A percentile compares a stretch with the other conserved stretches of the same genome.
Conservation (phyloP, 225 moss, liverwort and hornwort species). For the Asterella californica region DNA sequence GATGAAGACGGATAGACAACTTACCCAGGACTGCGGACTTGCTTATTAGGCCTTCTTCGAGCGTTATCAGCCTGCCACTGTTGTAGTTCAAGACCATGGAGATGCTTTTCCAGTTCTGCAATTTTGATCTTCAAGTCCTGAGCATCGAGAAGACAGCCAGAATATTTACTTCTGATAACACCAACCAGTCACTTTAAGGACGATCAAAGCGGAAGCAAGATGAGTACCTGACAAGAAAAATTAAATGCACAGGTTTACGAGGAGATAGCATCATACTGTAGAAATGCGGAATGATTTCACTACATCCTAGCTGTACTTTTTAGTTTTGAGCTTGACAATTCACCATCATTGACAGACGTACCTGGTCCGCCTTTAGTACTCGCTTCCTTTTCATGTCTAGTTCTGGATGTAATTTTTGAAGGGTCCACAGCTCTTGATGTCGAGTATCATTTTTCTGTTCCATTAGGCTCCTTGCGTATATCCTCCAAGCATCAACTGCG, state of each 20-base stretch:
- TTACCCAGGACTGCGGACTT: conserved; percentile 38
- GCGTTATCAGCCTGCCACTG: conserved; percentile 45
- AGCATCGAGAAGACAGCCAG: not conserved
- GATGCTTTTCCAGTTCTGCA: conserved; percentile 83
- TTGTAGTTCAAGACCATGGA: conserved; percentile 82
- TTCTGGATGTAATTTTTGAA: conserved; percentile 80
- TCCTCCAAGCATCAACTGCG: conserved; percentile 94
- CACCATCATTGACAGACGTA: conserved; percentile 22
- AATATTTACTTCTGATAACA: not conserved
- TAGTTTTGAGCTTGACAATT: not conserved
- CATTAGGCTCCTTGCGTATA: conserved; percentile 77
- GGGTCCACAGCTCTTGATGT: conserved; percentile 82
- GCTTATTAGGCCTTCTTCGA: conserved; percentile 27
- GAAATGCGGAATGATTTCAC: no score
- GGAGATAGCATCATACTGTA: no score
- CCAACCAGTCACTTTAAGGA: not conserved
- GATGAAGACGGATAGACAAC: not conserved
- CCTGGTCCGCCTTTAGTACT: conserved; percentile 85
- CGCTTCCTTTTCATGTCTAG: conserved; percentile 80
- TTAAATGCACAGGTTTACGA: no score
- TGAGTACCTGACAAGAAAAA: not conserved
- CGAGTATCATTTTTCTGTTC: conserved; percentile 77
- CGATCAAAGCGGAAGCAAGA: not conserved
- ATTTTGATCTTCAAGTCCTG: conserved; percentile 93
- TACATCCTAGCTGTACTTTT: no score